Base-by-base conservation (phyloP, 163 green algal species). In the Chlamydomonas reinhardtii region DNA sequence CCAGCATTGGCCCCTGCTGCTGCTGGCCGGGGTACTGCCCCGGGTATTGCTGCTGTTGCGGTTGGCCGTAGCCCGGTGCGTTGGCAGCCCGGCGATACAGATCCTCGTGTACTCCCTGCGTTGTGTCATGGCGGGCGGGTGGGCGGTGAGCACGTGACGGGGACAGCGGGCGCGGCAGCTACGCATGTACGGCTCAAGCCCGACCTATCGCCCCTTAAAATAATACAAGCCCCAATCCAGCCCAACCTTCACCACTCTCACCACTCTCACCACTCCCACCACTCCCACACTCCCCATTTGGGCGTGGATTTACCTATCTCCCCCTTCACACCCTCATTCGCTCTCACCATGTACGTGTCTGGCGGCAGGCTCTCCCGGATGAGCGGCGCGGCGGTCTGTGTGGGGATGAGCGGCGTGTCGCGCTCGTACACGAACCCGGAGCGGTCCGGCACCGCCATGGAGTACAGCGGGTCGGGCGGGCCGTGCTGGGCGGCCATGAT, bases 391-490 rank as follows among this genome's bases (percentile, higher is more conserved):
- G 73, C 32, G 0, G 72, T 61, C 43, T 88, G 82, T 29, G 62
- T 81, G n/a, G 84, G 59, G 5, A 86, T 64, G 14, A 87, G 61
- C 65, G 86, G 86, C 54, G 86, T 91, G 74, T 91, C 80, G 8
- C 80, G 62, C 25, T 62, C 65, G 86, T 91, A 91, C 35, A 76
- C 14, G 31, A 91, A 91, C 68, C 31, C 52, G 14, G 80, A 85
- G 35, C 73, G 62, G 68, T 91, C 86, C 11, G 80, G 80, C 48
- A 88, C 86, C 22, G 74, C 8, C 66, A 82, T 73, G 32, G 43
- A 37, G 86, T 86, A 91, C 35, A 91, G 74, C n/a, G 86, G 86
- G 66, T 91, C 80, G 0, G 72, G 62, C 24, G 73, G 77, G 8
- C 70, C 80, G 17, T 65, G 80, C 31, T 24, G 0, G 2, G 86